Evolutionary conservation across 306 rosid species (phyloP), one percentile per base, ranked within the genome.

Genomic region (Trifolium dubium): DNA sequence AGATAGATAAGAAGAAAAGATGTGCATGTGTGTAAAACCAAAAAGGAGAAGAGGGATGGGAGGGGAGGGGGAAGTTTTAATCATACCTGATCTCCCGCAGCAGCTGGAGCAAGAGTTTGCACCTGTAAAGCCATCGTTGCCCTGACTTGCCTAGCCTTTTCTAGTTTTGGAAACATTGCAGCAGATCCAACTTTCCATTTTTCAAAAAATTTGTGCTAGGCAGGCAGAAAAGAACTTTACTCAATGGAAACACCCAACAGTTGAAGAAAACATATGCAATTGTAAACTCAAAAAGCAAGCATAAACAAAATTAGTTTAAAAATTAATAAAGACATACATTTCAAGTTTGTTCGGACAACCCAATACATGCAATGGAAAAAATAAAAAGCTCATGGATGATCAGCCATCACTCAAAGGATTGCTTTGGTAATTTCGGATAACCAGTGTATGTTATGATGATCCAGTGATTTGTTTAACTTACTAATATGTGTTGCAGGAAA

Each of bases 191-290:
- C 71, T 86, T 92, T 92, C 87, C 93, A 89, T 85, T 94, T 94
- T 51, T 94, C 99, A 39, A 89, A 89, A 82, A 94, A 92, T 87
- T 94, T 94, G 83, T 94, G 99, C 99, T 94, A 76, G 10, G 51
- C 56, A 54, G 71, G 76, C 66, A 73, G 40, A 76, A 82, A 71
- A 63, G 8, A 80, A 64, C 71, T 67, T 59, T 19, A 78, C 50
- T 82, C 79, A 76, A 60, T 74, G 67, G 66, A 74, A 54, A 70
- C 75, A 71, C 58, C 67, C 59, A 74, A 55, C 39, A 82, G 50
- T 19, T 65, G 43, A 77, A 76, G 46, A 65, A 77, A 67, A 46
- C 10, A 37, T 62, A 75, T 59, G 77, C 44, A 68, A 68, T 61
- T 50, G 66, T 76, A 70, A 69, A 73, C 60, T 54, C n/a, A 51